phyloP scores from a whole-genome alignment of 352 stramenopile species.

The Detonula confervacea region DNA sequence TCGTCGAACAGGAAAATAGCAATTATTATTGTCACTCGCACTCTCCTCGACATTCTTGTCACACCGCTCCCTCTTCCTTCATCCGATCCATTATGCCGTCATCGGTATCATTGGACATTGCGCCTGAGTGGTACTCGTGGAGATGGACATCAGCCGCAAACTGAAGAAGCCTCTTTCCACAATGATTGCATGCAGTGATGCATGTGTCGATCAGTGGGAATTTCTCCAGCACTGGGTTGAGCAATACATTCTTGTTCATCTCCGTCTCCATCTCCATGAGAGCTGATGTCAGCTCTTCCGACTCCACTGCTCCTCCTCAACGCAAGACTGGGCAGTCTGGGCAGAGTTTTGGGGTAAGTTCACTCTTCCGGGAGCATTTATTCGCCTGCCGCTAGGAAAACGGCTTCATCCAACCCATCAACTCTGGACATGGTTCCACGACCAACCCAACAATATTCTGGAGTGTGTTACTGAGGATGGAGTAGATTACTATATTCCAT shows the following conservation, averaged over 20 bases:
- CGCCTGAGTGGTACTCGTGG: slow-evolving; percentile 4
- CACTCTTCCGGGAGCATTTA: not conserved
- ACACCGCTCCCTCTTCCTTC: not conserved
- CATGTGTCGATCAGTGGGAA: not conserved
- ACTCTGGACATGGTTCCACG: not conserved
- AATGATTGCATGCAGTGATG: not conserved
- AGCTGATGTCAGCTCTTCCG: no score
- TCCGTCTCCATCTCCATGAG: not conserved
- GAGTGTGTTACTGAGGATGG: not conserved
- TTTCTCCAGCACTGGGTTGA: not conserved
- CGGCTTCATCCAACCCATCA: not conserved
- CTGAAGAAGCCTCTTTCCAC: not conserved
- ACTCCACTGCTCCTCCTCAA: no score
- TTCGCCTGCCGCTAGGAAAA: not conserved
- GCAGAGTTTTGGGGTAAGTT: not conserved
- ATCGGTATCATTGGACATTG: not conserved
- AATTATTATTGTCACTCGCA: no score
- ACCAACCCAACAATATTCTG: not conserved
- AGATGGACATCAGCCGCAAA: slow-evolving; percentile 1
- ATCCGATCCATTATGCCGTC: not conserved
- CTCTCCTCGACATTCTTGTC: no score
- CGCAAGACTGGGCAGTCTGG: not conserved
- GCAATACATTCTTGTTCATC: not conserved
- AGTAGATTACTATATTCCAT: not conserved
- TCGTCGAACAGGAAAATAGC: no score